Percentiles rank a stretch among this genome's conserved stretches.
Evolutionary conservation across 768 basidiomycete species (phyloP).

Genomic region (Tulasnella sp.): DNA sequence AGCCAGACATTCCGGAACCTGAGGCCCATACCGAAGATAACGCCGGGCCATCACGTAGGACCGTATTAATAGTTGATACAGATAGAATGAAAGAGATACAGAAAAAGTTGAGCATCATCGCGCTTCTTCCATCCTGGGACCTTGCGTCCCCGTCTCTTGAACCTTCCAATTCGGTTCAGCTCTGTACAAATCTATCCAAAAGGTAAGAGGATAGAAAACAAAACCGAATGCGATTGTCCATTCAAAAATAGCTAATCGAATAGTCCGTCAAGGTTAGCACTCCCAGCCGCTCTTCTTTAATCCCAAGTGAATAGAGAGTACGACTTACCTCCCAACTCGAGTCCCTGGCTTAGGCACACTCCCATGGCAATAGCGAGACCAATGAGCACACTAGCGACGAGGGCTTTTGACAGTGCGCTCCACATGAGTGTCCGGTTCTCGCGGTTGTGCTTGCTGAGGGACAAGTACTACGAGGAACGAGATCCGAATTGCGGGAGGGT

Average conservation of each 20-base stretch:
- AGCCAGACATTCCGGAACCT: too few relatives aligned
- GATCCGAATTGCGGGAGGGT: too few relatives aligned
- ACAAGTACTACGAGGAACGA: slow-evolving; percentile 55
- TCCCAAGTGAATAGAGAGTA: too few relatives aligned
- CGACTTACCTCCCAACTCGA: not conserved
- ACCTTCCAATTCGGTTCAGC: slow-evolving; percentile 33
- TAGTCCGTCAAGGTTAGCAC: not conserved
- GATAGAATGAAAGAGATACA: not conserved
- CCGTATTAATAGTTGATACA: not conserved
- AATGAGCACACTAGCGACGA: slow-evolving; percentile 63
- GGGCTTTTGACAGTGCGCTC: slow-evolving; percentile 62
- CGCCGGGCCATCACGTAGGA: not conserved
- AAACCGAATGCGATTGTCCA: slow-evolving; percentile 76
- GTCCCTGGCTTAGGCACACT: slow-evolving; percentile 49
- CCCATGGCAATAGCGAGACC: slow-evolving; percentile 66
- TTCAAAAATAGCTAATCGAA: slow-evolving; percentile 63
- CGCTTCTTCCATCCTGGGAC: slow-evolving; percentile 6
- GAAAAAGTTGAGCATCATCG: not conserved
- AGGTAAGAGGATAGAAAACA: slow-evolving; percentile 73
- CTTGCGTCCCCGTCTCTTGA: not conserved
- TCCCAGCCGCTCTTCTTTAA: not conserved
- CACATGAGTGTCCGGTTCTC: slow-evolving; percentile 49
- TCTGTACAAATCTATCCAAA: slow-evolving; percentile 61
- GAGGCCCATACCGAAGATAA: not conserved
- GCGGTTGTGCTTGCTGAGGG: slow-evolving; percentile 63